Base-by-base conservation (phyloP, 164 flowering plant genomes). In the Vitis rotundifolia region DNA sequence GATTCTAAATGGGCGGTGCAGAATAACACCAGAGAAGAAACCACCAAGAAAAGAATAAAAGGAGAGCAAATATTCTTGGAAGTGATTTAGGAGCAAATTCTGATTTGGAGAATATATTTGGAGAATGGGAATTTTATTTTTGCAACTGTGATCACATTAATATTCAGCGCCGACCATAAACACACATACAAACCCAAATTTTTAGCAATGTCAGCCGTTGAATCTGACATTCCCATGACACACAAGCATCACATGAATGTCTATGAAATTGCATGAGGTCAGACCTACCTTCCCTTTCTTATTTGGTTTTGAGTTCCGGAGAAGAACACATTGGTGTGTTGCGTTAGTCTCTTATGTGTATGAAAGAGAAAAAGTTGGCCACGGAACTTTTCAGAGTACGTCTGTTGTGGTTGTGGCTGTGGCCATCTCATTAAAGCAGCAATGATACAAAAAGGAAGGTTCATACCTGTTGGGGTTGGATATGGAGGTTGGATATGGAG, bases 61-160 rank as follows among this genome's bases (percentile, higher is more conserved):
- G n/a, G 49, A 63, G 18, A 47, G 44, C 49, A 44, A 52, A 55
- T 67, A 65, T 66, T 67, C 69, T 59, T 57, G 3, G 47, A 5
- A 73, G 59, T 54, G 70, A 62, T 55, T 18, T 63, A 1, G 47
- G 8, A 47, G 63, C 48, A 63, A 68, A 63, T 63, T 56, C 68
- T 68, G 72, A 73, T 73, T 66, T 68, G 63, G 68, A 51, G 76
- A 73, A 68, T 68, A 73, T 73, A 47, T 62, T 48, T 54, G 55
- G 59, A 48, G 44, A 48, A 26, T 56, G 55, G 11, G 54, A 69
- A 61, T 49, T 69, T 52, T 3, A 26, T 68, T 28, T 68, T 56
- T 14, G 26, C 19, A 14, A 5, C 16, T 11, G 56, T 53, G 14
- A 53, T 53, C 56, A 53, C 56, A 11, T n/a, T 13, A 11, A 53